phyloP scores from a whole-genome alignment of 768 basidiomycete genomes.

The Punctularia strigosozonata region DNA sequence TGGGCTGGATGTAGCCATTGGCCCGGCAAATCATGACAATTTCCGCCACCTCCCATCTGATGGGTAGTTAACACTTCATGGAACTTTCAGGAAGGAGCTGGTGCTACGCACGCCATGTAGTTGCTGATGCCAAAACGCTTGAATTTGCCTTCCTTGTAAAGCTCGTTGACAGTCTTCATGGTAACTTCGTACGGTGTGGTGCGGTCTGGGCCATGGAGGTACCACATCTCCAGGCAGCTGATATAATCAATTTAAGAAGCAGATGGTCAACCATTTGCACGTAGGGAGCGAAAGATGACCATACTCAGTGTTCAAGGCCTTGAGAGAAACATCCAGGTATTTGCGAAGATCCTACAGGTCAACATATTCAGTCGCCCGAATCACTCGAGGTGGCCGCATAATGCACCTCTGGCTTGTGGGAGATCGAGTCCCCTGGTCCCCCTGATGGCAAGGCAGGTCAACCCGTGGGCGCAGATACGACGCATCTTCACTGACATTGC shows the following conservation, averaged over 20 bases:
- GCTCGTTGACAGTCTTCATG: constrained; percentile 30
- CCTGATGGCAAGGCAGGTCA: background rate
- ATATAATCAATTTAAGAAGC: background rate
- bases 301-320: constrained; percentile 35
- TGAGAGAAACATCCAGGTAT: constrained; percentile 23
- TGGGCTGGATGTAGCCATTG: constrained; percentile 35
- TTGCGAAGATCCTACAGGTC: constrained; percentile 22
- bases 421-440: constrained; percentile 4
- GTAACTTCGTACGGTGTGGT: constrained; percentile 35
- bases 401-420: constrained; percentile 15
- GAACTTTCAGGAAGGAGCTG: background rate
- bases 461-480: background rate
- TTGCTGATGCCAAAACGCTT: constrained; percentile 33
- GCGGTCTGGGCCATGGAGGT: constrained; percentile 33
- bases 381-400: background rate
- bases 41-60: constrained; percentile 34
- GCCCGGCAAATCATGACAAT: constrained; percentile 27
- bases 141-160: constrained; percentile 42
- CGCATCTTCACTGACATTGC: background rate
- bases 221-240: constrained; percentile 30
- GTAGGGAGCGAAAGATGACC: constrained; percentile 5
- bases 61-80: constrained; percentile 1
- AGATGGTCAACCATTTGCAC: background rate
- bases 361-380: background rate
- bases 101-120: constrained; percentile 24